A percentile compares a stretch with the other conserved stretches of the same genome.
phyloP scores from a whole-genome alignment of 2,329 filamentous ascomycete genomes.

The Colletotrichum theobromicola region DNA sequence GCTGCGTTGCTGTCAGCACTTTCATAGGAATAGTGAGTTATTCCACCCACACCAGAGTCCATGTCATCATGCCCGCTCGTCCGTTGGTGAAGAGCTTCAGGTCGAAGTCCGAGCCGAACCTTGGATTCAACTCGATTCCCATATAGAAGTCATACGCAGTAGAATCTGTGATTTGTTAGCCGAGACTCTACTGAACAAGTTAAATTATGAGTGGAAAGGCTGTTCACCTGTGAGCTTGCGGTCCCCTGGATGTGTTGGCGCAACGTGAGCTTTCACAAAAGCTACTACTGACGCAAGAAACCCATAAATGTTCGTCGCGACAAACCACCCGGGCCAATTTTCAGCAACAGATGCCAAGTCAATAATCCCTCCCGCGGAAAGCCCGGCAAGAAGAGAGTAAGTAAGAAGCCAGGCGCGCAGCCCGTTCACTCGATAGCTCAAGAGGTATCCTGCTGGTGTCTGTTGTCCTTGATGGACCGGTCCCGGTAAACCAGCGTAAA shows the following conservation, averaged over 20 bases:
- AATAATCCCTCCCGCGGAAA: conserved; percentile 32
- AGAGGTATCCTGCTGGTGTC: conserved; percentile 47
- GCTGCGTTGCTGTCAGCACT: background rate
- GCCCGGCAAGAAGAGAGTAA: conserved; percentile 32
- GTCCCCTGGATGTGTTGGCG: background rate
- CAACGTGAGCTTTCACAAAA: background rate
- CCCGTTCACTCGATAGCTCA: conserved; percentile 48
- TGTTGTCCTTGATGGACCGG: conserved; percentile 37
- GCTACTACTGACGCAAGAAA: conserved; percentile 12
- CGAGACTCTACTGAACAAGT: no score
- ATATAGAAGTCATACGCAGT: conserved; percentile 48
- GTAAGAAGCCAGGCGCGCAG: conserved; percentile 43
- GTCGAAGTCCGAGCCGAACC: conserved; percentile 46
- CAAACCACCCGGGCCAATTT: conserved; percentile 45
- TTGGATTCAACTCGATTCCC: conserved; percentile 51
- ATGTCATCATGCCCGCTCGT: conserved; percentile 50
- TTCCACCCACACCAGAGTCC: conserved; percentile 46
- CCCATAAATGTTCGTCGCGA: conserved; percentile 40
- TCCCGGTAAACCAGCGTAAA: conserved; percentile 2
- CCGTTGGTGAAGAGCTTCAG: conserved; percentile 54
- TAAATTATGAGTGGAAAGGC: background rate
- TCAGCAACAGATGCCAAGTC: conserved; percentile 44
- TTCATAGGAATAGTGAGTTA: background rate
- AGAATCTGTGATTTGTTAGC: conserved; percentile 29
- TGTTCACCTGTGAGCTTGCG: background rate